Conservation (phyloP, 352 stramenopile species). For the Phytophthora ohioensis region DNA sequence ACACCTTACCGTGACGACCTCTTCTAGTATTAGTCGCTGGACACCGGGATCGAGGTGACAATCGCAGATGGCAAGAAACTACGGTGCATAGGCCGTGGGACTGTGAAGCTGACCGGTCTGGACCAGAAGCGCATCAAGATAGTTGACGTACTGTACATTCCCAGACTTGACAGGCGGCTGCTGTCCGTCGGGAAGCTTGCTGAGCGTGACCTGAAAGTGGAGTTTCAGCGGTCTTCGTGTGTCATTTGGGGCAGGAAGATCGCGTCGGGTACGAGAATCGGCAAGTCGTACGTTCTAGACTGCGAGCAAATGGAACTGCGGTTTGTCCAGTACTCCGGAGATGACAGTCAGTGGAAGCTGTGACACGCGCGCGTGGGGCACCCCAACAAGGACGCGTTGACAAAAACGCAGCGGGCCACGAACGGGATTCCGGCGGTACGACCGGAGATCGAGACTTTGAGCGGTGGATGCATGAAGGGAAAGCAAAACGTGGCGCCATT, state of each 20-base stretch:
- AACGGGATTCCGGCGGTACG: no score
- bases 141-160: constrained; percentile 25
- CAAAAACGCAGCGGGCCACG: no score
- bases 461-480: no score
- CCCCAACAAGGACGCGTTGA: no score
- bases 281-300: constrained; percentile 23
- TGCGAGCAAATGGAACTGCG: constrained; percentile 20
- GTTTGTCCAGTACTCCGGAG: constrained; percentile 23
- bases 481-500: no score
- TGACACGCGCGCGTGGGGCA: constrained; percentile 14
- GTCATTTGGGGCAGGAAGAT: constrained; percentile 15
- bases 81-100: constrained; percentile 11
- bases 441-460: no score
- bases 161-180: constrained; percentile 16
- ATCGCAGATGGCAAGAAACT: constrained; percentile 13
- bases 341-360: constrained; percentile 30
- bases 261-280: constrained; percentile 5
- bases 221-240: constrained; percentile 24
- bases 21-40: constrained; percentile 3
- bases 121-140: constrained; percentile 10
- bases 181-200: constrained; percentile 11
- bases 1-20: neutral
- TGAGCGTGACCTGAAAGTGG: constrained; percentile 11
- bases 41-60: constrained; percentile 16
- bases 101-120: constrained; percentile 8